Percentiles rank a stretch among this genome's conserved stretches.
Conservation (phyloP, 179 eudicot genomes). For the Pouteria campechiana region DNA sequence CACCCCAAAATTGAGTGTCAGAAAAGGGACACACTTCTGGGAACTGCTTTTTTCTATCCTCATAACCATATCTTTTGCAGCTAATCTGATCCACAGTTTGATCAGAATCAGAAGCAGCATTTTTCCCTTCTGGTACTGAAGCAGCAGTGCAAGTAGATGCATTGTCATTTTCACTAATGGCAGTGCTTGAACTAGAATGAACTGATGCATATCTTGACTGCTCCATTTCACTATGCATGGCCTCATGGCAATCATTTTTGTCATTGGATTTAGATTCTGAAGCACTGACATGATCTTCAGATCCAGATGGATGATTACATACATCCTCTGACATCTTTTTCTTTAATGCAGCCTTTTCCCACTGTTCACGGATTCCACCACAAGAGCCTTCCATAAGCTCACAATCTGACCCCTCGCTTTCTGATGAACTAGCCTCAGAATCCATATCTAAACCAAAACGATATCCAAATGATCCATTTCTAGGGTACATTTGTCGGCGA, state of each 20-base stretch:
- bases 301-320: constrained; percentile 9
- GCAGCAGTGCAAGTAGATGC: not conserved
- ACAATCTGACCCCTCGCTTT: constrained; percentile 51
- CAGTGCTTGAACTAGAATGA: constrained; percentile 8
- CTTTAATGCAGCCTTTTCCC: constrained; percentile 55
- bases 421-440: constrained; percentile 33
- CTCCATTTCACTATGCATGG: not conserved
- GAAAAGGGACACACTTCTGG: constrained; percentile 1
- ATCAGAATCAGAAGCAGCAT: not conserved
- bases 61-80: constrained; percentile 2
- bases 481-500: constrained; percentile 63
- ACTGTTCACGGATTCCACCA: constrained; percentile 40
- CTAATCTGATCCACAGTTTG: no score
- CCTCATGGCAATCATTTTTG: not conserved
- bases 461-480: constrained; percentile 28
- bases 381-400: constrained; percentile 60
- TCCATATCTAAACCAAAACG: constrained; percentile 41
- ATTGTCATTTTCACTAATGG: not conserved
- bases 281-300: constrained; percentile 3
- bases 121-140: not conserved
- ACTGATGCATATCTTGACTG: constrained; percentile 2
- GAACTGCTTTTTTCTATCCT: constrained; percentile 1
- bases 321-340: constrained; percentile 29
- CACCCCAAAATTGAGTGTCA: constrained; percentile 1
- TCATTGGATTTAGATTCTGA: not conserved